Base-by-base conservation (phyloP, 768 basidiomycete genomes). In the Strobilomyces confusus region DNA sequence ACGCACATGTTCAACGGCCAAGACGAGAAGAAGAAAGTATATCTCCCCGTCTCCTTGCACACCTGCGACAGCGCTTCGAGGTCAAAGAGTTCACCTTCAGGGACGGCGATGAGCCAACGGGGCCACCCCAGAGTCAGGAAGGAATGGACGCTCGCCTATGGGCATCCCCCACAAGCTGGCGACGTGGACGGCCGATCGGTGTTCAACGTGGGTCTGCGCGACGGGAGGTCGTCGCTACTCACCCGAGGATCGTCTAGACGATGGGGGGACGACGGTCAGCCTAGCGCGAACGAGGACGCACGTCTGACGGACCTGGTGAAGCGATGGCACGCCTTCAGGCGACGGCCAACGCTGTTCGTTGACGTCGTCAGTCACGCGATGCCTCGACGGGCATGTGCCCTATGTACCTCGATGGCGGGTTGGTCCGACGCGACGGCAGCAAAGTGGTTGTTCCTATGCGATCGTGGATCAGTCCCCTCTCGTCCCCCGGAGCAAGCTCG, bases 1-100 rank as follows among this genome's bases (percentile, higher is more conserved):
- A 68, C 82, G 60, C 58, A 86, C 84, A 88, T 80, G 64, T 86
- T 80, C 56, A 89, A 71, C 1, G 86, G 86, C 84, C 83, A 87
- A 3, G 84, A 87, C 1, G 84, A 77, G 70, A 88, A 86, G 76
- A 87, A 88, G 67, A 89, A 87, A 11, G 82, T 83, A 64, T 85
- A 87, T 59, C 84, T 70, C 5, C 78, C 76, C 2, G 78, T 80
- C 56, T 79, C 77, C 5, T 76, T 77, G 61, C 83, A 87, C 9
- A 72, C 69, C 54, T 77, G 68, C 12, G 83, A 77, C 3, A 88
- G 72, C 52, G 76, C 75, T 64, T 88, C 86, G 36, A 87, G 70
- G 65, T 88, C 86, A 64, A 88, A 87, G 60, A 87, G 77, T 70
- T 87, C 87, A 34, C 84, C 86, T 82, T 14, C 0, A 32, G 20